Conservation (phyloP, 495 filamentous ascomycete genomes). For the Saxophila tyrrhenica region DNA sequence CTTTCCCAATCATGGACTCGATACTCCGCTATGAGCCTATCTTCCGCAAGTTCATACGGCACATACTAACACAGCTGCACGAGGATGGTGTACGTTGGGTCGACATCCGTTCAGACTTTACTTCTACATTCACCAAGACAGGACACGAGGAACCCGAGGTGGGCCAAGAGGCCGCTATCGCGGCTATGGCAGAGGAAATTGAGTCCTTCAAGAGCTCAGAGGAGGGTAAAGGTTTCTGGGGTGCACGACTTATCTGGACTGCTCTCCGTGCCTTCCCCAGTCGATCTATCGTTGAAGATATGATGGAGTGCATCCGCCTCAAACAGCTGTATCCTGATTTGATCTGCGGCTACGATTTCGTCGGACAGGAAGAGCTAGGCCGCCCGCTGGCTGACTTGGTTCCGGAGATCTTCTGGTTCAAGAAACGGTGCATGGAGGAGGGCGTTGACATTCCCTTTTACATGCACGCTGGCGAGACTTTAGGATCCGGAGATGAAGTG, state of each 20-base stretch:
- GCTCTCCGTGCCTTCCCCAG: conserved; percentile 50
- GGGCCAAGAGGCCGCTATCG: conserved; percentile 53
- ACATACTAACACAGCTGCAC: conserved; percentile 53
- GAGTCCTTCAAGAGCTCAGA: conserved; percentile 58
- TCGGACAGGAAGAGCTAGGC: conserved; percentile 73
- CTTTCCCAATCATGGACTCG: conserved; percentile 57
- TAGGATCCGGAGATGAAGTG: conserved; percentile 62
- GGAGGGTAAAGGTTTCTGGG: conserved; percentile 68
- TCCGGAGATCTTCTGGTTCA: conserved; percentile 86
- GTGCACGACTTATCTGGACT: conserved; percentile 81
- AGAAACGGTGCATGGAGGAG: conserved; percentile 66
- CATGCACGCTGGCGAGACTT: conserved; percentile 82
- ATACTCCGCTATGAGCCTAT: conserved; percentile 87
- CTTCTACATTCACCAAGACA: conserved; percentile 46
- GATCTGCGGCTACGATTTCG: conserved; percentile 78
- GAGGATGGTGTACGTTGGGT: conserved; percentile 74
- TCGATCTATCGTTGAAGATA: conserved; percentile 55
- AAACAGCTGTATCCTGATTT: conserved; percentile 69
- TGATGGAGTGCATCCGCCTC: conserved; percentile 73
- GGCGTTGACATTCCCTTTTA: conserved; percentile 85
- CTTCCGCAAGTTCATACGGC: conserved; percentile 60
- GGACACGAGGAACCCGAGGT: conserved; percentile 48
- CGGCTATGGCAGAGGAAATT: conserved; percentile 67
- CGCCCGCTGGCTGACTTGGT: conserved; percentile 63
- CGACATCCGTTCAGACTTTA: conserved; percentile 53